phyloP scores from a whole-genome alignment of 2,329 filamentous ascomycete genomes.

The Ceratocystis diversiconidia region DNA sequence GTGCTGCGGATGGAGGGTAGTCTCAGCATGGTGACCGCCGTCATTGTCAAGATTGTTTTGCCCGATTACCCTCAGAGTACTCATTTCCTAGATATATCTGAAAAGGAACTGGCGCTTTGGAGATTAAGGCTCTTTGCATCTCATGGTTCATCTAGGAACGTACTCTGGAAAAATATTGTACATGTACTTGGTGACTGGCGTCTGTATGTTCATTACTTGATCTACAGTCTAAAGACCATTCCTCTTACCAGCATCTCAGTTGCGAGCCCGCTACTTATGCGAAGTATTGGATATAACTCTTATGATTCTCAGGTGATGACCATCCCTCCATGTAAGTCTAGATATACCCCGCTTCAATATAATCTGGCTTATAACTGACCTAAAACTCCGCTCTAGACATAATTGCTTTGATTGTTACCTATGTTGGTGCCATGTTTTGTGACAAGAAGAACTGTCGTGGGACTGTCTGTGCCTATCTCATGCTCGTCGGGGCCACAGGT shows the following conservation, averaged over 20 bases:
- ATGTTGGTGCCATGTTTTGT: constrained; percentile 41
- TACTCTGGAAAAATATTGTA: constrained; percentile 54
- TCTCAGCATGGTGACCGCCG: constrained; percentile 47
- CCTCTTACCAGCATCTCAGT: constrained; percentile 47
- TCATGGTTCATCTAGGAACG: constrained; percentile 44
- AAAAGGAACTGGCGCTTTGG: constrained; percentile 40
- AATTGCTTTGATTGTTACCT: constrained; percentile 19
- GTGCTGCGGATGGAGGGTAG: constrained; percentile 51
- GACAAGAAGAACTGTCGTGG: constrained; percentile 46
- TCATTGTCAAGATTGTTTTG: constrained; percentile 51
- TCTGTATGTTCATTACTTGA: constrained; percentile 52
- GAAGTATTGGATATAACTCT: constrained; percentile 36
- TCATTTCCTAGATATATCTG: constrained; percentile 36
- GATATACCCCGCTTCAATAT: background rate
- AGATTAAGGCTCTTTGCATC: constrained; percentile 35
- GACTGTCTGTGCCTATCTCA: constrained; percentile 30
- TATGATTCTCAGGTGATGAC: constrained; percentile 52
- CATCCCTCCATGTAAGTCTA: constrained; percentile 44
- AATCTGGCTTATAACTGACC: background rate
- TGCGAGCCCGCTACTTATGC: constrained; percentile 47
- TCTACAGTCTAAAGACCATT: constrained; percentile 37
- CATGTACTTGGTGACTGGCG: constrained; percentile 51
- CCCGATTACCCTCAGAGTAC: constrained; percentile 53
- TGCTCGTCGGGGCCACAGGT: constrained; percentile 32
- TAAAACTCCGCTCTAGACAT: background rate